Evolutionary conservation across 257 asterid genomes (phyloP), one percentile per base, ranked within the genome.

Genomic region (Penstemon davidsonii): DNA sequence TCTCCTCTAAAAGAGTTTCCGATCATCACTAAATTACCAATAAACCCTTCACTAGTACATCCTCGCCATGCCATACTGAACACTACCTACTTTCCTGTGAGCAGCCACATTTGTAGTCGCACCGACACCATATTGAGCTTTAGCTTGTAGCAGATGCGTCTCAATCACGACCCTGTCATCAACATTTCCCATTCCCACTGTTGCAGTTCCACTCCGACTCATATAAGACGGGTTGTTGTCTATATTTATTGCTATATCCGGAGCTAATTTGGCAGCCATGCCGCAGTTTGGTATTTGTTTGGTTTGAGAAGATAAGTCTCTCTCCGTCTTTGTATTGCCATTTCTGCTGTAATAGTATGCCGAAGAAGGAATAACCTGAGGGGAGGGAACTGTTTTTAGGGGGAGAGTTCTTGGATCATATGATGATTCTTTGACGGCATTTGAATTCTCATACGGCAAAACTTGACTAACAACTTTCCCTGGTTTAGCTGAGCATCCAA

Each of bases 211-310:
- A 25, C 75, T 82, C 15, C 78, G 81, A n/a, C 79, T 66, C 72
- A 54, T 72, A 57, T 78, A 85, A 68, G 75, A 84, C 6, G 88
- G 86, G 76, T 76, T 85, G 79, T 49, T 74, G 5, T 86, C 94
- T 10, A 84, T 84, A 57, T 80, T 82, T 18, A 88, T 84, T 33
- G 91, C 88, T 60, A 80, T 75, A 64, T 87, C 93, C 0, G 93
- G 85, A 8, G 86, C 83, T 73, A 84, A 46, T 64, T 82, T 87
- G 43, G 90, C 82, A 55, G 84, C 84, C 80, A 76, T 78, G 55
- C 84, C 84, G 65, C 88, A 79, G 69, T 80, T 83, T 45, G 86
- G 85, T 61, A 75, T 60, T 60, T 78, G 92, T 25, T 25, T 25
- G 33, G 33, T 25, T 25, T 25, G 33, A 1, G 33, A 25, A 25